A percentile compares a stretch with the other conserved stretches of the same genome.
phyloP scores from a whole-genome alignment of 2,329 filamentous ascomycete species.

The Colletotrichum orchidophilum region DNA sequence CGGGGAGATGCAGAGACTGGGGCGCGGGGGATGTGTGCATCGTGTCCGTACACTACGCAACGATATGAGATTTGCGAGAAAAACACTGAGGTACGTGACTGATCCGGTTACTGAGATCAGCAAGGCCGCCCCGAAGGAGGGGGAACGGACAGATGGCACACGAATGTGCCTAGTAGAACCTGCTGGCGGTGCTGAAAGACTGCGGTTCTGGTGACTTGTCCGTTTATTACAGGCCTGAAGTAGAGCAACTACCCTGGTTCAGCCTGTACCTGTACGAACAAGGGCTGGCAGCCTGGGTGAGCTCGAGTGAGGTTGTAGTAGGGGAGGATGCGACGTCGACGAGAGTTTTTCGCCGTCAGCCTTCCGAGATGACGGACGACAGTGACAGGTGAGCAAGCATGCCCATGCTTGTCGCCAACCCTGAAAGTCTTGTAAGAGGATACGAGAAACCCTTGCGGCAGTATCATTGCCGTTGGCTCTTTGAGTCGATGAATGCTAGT shows the following conservation, averaged over 20 bases:
- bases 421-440: neutral
- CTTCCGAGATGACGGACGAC: slow-evolving; percentile 16
- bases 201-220: neutral
- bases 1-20: slow-evolving; percentile 11
- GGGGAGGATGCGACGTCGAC: slow-evolving; percentile 4
- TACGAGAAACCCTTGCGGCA: neutral
- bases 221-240: neutral
- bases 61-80: slow-evolving; percentile 28
- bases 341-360: slow-evolving; percentile 19
- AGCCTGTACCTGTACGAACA: neutral
- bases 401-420: neutral
- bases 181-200: neutral
- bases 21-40: neutral
- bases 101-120: slow-evolving; percentile 18
- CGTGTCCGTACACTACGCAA: neutral
- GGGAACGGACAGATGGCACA: neutral
- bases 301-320: neutral
- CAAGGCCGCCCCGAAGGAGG: slow-evolving; percentile 4
- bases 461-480: neutral
- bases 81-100: slow-evolving; percentile 26
- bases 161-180: neutral
- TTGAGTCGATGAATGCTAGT: neutral
- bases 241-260: neutral
- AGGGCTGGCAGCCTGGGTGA: neutral
- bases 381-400: slow-evolving; percentile 20